Base-by-base conservation (phyloP, 495 filamentous ascomycete species). In the Penicillium coffeae region DNA sequence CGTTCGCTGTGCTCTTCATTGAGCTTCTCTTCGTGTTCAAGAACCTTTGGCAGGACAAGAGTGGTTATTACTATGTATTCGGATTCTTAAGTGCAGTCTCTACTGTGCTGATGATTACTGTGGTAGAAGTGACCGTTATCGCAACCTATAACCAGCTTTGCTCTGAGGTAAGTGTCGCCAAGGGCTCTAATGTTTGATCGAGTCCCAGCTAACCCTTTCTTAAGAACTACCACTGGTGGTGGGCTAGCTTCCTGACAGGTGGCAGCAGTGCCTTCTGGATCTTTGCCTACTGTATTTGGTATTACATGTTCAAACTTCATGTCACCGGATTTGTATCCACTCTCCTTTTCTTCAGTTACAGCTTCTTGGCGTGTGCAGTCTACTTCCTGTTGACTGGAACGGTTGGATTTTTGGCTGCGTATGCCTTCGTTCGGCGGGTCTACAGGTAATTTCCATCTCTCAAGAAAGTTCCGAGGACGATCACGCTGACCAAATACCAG, bases 141-240 rank as follows among this genome's bases (percentile, higher is more conserved):
- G 86, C 83, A 3, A 90, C 89, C 13, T 96, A 96, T 62, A 82
- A 87, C 38, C 85, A 88, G 63, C 80, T 96, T 18, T 95, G 90
- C 69, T 71, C 81, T 9, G 91, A 88, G 70, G 79, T 80, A 71
- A 60, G 71, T 52, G 7, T 18, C 34, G 12, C 12, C 19, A 2
- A 13, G 8, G 33, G 1, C 12, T n/a, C 32, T 25, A 21, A 30
- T n/a, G 14, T 6, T 34, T 21, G 12, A 33, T 16, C 40, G 2
- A 7, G 6, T 30, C 15, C 7, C 13, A 36, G 18, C 18, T 19
- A 9, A 36, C 10, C 3, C 6, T 5, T 38, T 18, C 20, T 45
- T 8, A 38, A 90, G 83, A 92, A 95, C 63, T 89, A 95, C 66
- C 79, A 93, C 63, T 96, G 91, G 91, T 94, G 88, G 89, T 95